Evolutionary conservation across 805 yeast genomes (phyloP), one percentile per base, ranked within the genome.

Genomic region (Candida chauliodis): DNA sequence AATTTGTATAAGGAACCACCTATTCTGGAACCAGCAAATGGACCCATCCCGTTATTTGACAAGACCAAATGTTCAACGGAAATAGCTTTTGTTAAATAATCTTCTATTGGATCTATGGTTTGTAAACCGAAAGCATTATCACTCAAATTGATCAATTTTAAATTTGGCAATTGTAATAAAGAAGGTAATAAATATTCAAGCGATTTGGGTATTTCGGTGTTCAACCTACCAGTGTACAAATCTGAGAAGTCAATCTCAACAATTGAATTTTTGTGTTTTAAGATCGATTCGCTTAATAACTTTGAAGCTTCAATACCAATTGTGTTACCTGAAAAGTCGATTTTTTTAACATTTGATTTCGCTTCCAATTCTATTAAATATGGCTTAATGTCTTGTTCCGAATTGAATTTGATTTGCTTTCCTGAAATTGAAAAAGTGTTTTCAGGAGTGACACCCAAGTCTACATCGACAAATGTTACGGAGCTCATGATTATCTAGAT

Each of bases 61-160:
- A 93, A 71, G 48, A 87, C 81, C 59, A 93, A 75, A 58, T 93
- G 96, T 61, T 86, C 84, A 40, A 93, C 66, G 18, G 95, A 79
- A 13, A 78, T 74, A 24, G 91, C 95, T 50, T 81, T 72, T 9
- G 85, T 67, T 42, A 93, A 69, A 52, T 81, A 89, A 19, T 69
- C 72, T 57, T 93, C 96, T 40, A 93, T 73, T 7, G 93, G 95
- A 42, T 84, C 95, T 45, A 93, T 87, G 17, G 98, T 85, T 55
- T 93, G 95, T 55, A 93, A 81, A 9, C 99, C 99, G 58, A 91
- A 84, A 0, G 99, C 99, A 59, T 93, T 93, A 61, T 93, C 99
- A 52, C 95, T 81, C 46, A 93, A 71, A 60, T 93, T 85, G 43
- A 93, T 69, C 27, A 87, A 79, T 45, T 75, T 75, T 49, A 91